Conservation (phyloP, 495 filamentous ascomycete genomes). For the Tuber microsphaerosporum region DNA sequence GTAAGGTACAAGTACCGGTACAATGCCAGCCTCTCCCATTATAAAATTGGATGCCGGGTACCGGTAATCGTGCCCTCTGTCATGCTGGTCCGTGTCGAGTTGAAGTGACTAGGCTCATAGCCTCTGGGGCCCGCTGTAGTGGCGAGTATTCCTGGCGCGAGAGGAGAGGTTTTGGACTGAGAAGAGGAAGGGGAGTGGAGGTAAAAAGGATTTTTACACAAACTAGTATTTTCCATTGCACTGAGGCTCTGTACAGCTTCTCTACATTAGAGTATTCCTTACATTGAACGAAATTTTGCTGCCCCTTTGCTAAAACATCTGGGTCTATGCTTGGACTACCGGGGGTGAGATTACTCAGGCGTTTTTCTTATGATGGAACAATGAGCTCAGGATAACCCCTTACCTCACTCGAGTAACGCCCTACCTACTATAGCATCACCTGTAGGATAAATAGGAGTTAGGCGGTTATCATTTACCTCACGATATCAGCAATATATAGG, state of each 20-base stretch:
- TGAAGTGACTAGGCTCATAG: neutral
- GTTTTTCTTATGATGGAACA: neutral
- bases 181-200: neutral
- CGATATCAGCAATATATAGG: neutral
- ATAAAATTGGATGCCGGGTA: neutral
- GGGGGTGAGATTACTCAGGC: neutral
- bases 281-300: neutral
- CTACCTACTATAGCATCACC: neutral
- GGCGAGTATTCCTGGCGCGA: neutral
- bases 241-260: too few relatives aligned
- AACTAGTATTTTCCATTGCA: too few relatives aligned
- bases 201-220: too few relatives aligned
- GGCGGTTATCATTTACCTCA: neutral
- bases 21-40: too few relatives aligned
- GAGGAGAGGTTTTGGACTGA: neutral
- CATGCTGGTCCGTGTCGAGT: neutral
- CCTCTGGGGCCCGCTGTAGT: neutral
- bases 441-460: neutral
- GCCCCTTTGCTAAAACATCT: neutral
- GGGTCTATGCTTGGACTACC: neutral
- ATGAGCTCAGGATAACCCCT: neutral
- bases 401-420: too few relatives aligned
- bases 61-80: neutral
- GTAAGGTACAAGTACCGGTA: neutral
- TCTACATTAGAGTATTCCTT: neutral